Conservation (phyloP, 2,329 filamentous ascomycete species). For the Penicillium sp. region DNA sequence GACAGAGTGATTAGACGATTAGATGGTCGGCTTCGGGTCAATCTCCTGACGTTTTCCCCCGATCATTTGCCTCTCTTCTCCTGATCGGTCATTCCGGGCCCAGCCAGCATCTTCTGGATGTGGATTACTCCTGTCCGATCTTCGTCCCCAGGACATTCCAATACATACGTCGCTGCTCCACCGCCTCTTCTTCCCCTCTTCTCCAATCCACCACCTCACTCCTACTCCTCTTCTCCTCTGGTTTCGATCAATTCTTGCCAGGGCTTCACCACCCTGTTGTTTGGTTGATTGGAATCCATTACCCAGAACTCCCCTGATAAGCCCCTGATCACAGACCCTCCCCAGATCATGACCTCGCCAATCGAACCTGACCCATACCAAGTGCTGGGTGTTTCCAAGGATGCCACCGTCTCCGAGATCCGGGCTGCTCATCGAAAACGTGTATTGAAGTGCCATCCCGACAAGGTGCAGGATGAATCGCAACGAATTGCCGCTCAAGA, state of each 20-base stretch:
- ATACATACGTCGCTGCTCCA: conserved; percentile 19
- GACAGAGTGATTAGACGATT: not conserved
- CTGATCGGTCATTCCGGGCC: conserved; percentile 1
- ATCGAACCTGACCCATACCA: conserved; percentile 72
- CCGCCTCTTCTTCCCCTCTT: conserved; percentile 23
- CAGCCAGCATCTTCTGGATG: conserved; percentile 24
- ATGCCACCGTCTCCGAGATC: conserved; percentile 71
- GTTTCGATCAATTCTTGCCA: conserved; percentile 18
- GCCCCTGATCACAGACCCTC: not conserved
- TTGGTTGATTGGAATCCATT: conserved; percentile 3
- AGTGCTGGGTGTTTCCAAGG: conserved; percentile 70
- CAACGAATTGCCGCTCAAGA: conserved; percentile 77
- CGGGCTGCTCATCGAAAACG: conserved; percentile 81
- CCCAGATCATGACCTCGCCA: conserved; percentile 27
- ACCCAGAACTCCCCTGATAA: not conserved
- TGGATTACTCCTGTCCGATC: conserved; percentile 15
- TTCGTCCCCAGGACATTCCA: conserved; percentile 7
- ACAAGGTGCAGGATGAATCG: conserved; percentile 80
- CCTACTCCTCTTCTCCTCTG: conserved; percentile 1
- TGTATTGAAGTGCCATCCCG: conserved; percentile 84
- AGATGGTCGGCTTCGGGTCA: not conserved
- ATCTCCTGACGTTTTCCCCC: not conserved
- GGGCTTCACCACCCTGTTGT: conserved; percentile 11
- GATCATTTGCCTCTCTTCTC: conserved; percentile 5
- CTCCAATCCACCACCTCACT: not conserved